Conservation (phyloP, 306 rosid genomes). For the Glycyrrhiza uralensis region DNA sequence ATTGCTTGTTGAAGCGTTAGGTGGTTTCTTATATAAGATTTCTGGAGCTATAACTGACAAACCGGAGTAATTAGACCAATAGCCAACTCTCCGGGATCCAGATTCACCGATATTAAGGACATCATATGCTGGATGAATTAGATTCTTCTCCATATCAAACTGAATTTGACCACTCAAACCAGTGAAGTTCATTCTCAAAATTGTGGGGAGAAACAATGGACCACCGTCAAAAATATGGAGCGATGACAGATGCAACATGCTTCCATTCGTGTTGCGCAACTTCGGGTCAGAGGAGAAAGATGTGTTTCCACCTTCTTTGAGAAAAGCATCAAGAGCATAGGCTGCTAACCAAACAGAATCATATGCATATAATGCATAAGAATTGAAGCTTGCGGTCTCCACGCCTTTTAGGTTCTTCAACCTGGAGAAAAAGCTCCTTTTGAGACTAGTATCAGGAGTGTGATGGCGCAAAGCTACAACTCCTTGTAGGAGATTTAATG, state of each 20-base stretch:
- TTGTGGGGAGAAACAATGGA: conserved; percentile 49
- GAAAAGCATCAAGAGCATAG: conserved; percentile 59
- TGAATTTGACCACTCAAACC: conserved; percentile 75
- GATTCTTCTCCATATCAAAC: conserved; percentile 59
- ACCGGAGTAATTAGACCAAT: conserved; percentile 82
- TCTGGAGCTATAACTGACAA: conserved; percentile 71
- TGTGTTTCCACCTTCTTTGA: conserved; percentile 60
- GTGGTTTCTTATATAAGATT: conserved; percentile 47
- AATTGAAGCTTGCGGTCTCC: conserved; percentile 54
- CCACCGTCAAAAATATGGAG: conserved; percentile 68
- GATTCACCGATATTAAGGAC: conserved; percentile 71
- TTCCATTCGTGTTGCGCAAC: conserved; percentile 48
- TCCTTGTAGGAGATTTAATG: conserved; percentile 67
- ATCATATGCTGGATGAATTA: conserved; percentile 73
- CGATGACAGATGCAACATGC: conserved; percentile 56
- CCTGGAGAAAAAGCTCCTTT: conserved; percentile 48
- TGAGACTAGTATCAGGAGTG: conserved; percentile 61
- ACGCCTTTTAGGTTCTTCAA: conserved; percentile 38
- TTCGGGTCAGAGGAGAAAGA: conserved; percentile 74
- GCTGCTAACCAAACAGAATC: conserved; percentile 90
- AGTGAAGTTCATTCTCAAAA: conserved; percentile 57
- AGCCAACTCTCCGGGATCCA: conserved; percentile 65
- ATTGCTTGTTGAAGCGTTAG: conserved; percentile 44
- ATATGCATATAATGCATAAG: conserved; percentile 87
- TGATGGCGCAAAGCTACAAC: conserved; percentile 82